Evolutionary conservation across 176 grass and related monocot genomes (phyloP), one percentile per base, ranked within the genome.

Genomic region (Aechmea fasciata): DNA sequence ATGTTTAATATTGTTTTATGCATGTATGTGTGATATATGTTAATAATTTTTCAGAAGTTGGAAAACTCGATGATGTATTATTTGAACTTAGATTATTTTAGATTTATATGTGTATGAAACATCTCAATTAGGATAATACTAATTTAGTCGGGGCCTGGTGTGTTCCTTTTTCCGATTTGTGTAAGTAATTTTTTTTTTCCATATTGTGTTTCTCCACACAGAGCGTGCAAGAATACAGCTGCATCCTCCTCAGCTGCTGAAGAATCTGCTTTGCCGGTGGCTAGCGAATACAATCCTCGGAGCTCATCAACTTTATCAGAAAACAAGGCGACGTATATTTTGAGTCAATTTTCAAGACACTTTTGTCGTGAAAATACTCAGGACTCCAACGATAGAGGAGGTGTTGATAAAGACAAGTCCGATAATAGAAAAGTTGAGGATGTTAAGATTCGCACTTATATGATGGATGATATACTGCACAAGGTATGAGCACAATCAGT

Each of bases 381-480:
- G 33, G 71, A 76, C 24, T 48, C 13, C 55, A 70, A 69, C 52
- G 52, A 57, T 68, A 73, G 75, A 6, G 64, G 52, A 52, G 29
- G 69, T 73, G 65, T 17, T 73, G 50, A 80, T 75, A 52, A 26
- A 22, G 76, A 85, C 49, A 88, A 73, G 41, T 81, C 63, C 71
- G 71, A 50, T 64, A 23, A 20, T 77, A 72, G 57, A 75, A 82
- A 80, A 67, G 69, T 72, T 70, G 93, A 90, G 59, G 83, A 85
- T 51, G 28, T 63, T 74, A 85, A 91, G 69, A 73, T 85, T 75
- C 83, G 80, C 65, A 99, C 93, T 89, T 89, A 99, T 80, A 77
- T 99, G 29, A 87, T 86, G 52, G 94, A 99, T 64, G 94, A 99
- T 87, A 82, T 99, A 28, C 71, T 99, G 68, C 86, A 99, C 66